Evolutionary conservation across 2,329 filamentous ascomycete species (phyloP), one percentile per base, ranked within the genome.

Genomic region (Microsporum canis): DNA sequence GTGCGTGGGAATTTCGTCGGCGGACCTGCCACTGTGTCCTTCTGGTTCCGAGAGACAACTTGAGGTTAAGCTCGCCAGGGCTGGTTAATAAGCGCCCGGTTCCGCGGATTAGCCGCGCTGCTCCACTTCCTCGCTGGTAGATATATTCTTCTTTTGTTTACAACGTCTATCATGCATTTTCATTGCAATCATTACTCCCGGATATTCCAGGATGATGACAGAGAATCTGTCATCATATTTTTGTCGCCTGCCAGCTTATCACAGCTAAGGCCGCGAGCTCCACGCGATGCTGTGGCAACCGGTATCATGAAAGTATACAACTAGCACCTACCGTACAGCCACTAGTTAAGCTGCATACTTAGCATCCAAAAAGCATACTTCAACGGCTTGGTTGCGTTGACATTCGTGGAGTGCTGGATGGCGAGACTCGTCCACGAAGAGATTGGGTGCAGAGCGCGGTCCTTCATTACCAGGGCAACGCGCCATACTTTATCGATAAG

Each of bases 21-120:
- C 49, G 49, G 49, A 53, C 49, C 49, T 31, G 49, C 49, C 49
- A 53, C 49, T 53, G 27, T 53, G 49, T 53, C 49, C 49, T 34
- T 10, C 17, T 31, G 29, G 10, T 17, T 23, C 17, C 17, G 17
- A 27, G 23, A 34, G 49, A 33, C 8, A 3, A 53, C 31, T 3
- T 29, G 49, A 53, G 10, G 5, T 53, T 29, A 34, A n/a, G 31
- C 27, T 34, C 12, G 27, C 27, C 7, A 31, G 27, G 49, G 39
- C 7, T 43, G 17, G 10, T 5, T 31, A 53, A 53, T 53, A 53
- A 53, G 49, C 49, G 49, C 49, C 27, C 12, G 14, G 33, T 53
- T 27, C 49, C 49, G 49, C 29, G 27, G 5, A 33, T 53, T 53
- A 53, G 49, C 49, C 49, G 49, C 49, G 43, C 6, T 27, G 29